Evolutionary conservation across 192 early-diverging fungal genomes (phyloP), one percentile per base, ranked within the genome.

Genomic region (Umbelopsis sp.): DNA sequence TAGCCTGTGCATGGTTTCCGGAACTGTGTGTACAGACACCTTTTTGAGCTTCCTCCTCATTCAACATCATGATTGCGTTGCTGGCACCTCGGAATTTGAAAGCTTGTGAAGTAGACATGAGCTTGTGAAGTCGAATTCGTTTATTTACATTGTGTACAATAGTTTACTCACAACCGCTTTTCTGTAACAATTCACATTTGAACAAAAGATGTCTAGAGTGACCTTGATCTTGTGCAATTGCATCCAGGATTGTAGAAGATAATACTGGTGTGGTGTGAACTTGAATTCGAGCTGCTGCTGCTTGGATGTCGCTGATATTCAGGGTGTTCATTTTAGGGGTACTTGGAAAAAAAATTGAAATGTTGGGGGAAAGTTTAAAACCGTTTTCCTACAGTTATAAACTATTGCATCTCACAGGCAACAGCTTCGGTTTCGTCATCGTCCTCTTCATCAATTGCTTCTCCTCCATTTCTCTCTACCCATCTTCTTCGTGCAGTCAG

Each of bases 81-180:
- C 71, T 82, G 5, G 87, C 87, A 10, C 87, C 87, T 44, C 87
- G 77, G 66, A 83, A 78, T 59, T 88, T 88, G 73, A 88, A 88
- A 7, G 87, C 86, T 70, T 47, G 16, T 25, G 22, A 65, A 53
- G 12, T 24, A 52, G 26, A n/a, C 11, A n/a, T 65, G 14, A 74
- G 3, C 41, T 16, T 25, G 20, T 66, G 24, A 69, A 31, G 5
- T 36, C 17, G 11, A 12, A 32, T 3, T 38, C 29, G 17, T 22
- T 50, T 71, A 43, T 74, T 65, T 12, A 49, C 47, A 49, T 41
- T 43, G 36, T 54, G 5, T 22, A 74, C n/a, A 5, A 24, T 32
- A 0, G 26, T 32, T 36, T 41, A 75, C 80, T 69, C 66, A 82
- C 73, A 72, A 20, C 77, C 77, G 2, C 65, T 72, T 49, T 82